Percentiles rank a stretch among this genome's conserved stretches.
Evolutionary conservation across 169 alveolate species (phyloP).

Genomic region (Theileria parva): DNA sequence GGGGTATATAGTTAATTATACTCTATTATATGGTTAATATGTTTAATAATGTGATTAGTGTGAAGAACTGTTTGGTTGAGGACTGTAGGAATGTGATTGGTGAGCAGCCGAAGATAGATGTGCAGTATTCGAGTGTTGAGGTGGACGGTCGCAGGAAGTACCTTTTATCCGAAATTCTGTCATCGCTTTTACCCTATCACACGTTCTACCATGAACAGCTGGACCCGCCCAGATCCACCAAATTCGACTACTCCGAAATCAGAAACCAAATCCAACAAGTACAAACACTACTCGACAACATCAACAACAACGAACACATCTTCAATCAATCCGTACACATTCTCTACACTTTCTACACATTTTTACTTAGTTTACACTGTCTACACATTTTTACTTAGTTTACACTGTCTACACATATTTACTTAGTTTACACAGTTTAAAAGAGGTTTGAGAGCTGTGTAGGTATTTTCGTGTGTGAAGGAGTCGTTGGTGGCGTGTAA

Average conservation of each 20-base stretch:
- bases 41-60: background rate
- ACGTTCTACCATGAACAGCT: conserved; percentile 23
- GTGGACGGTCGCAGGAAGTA: conserved; percentile 24
- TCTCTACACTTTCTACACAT: background rate
- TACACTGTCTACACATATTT: background rate
- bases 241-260: background rate
- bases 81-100: conserved; percentile 56
- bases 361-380: background rate
- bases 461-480: background rate
- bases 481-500: background rate
- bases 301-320: background rate
- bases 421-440: background rate
- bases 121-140: conserved; percentile 8
- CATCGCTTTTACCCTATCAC: conserved; percentile 52
- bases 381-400: background rate
- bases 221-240: background rate
- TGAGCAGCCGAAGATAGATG: conserved; percentile 39
- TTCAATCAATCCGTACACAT: background rate
- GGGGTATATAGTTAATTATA: too few species aligned
- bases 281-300: background rate
- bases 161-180: conserved; percentile 23
- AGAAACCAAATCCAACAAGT: background rate
- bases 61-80: conserved; percentile 52
- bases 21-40: background rate
- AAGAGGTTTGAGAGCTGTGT: background rate